phyloP scores from a whole-genome alignment of 148 eudicot genomes.

The Cornus suecica region DNA sequence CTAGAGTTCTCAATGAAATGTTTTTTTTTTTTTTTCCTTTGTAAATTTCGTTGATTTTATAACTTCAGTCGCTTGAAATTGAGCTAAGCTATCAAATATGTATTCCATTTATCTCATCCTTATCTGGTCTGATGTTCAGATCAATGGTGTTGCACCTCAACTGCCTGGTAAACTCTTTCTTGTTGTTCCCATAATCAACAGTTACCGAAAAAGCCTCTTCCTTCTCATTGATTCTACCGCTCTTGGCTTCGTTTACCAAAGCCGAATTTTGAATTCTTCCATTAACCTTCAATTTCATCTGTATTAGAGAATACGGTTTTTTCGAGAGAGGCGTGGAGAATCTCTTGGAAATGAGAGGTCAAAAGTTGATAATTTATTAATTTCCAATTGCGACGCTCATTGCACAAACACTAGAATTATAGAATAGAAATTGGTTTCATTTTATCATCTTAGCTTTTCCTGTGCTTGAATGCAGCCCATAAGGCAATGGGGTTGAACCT shows the following conservation, averaged over 20 bases:
- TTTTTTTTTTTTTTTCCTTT: too few relatives aligned
- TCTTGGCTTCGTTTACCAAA: conserved; percentile 18
- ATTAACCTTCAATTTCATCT: conserved; percentile 37
- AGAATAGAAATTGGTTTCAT: not conserved
- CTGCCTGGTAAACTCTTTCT: conserved; percentile 21
- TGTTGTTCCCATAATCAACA: conserved; percentile 3
- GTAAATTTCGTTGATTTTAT: too few relatives aligned
- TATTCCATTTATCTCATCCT: conserved; percentile 2
- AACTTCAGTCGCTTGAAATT: not conserved
- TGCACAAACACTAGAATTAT: too few relatives aligned
- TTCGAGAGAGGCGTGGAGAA: not conserved
- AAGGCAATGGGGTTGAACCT: conserved; percentile 30
- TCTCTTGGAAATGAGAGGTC: not conserved
- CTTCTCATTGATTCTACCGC: conserved; percentile 14
- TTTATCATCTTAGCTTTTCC: conserved; percentile 27
- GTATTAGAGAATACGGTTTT: conserved; percentile 19
- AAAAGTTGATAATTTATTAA: too few relatives aligned
- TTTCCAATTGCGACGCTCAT: too few relatives aligned
- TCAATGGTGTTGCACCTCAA: conserved; percentile 38
- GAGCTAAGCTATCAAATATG: not conserved
- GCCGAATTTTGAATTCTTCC: conserved; percentile 18
- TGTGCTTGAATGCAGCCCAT: conserved; percentile 36
- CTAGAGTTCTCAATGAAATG: too few relatives aligned
- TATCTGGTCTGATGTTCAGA: conserved; percentile 43
- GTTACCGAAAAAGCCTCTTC: conserved; percentile 5